These are phyloP conservation scores for Trichoderma gracile DNA, from an alignment of 2,329 filamentous ascomycete species.

Conservation along the genomic window DNA sequence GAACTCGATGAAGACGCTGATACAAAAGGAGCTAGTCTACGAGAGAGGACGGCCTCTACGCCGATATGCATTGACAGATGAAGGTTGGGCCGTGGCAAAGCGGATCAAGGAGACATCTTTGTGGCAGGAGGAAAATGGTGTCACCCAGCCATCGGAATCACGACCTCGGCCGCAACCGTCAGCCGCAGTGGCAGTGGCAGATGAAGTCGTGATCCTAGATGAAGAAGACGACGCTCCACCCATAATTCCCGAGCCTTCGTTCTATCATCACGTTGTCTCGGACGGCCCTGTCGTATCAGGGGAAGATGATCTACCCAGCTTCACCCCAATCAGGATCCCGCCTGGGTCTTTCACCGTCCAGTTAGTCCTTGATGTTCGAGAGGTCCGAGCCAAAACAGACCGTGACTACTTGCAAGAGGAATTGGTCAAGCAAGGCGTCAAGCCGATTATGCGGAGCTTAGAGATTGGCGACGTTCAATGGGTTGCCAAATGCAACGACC, in stretches of 20 bases:
- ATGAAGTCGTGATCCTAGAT: neutral
- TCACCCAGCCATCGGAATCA: constrained; percentile 14
- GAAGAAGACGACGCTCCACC: neutral
- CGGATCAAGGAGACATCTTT: constrained; percentile 59
- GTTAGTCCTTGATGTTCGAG: constrained; percentile 72
- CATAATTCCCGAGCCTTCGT: neutral
- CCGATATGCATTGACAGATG: constrained; percentile 71
- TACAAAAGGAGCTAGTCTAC: constrained; percentile 72
- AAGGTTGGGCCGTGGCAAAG: constrained; percentile 73
- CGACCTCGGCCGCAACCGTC: neutral
- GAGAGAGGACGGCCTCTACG: constrained; percentile 68
- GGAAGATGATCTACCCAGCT: constrained; percentile 44
- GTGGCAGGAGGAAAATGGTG: constrained; percentile 35
- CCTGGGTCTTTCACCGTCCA: constrained; percentile 70
- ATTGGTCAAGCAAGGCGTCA: constrained; percentile 65
- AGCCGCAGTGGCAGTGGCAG: neutral
- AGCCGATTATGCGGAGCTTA: constrained; percentile 66
- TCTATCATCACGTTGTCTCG: constrained; percentile 45
- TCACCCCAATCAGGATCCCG: constrained; percentile 61
- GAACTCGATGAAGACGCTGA: constrained; percentile 77
- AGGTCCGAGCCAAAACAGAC: constrained; percentile 71
- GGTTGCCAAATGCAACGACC: constrained; percentile 71
- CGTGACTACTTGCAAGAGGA: constrained; percentile 76
- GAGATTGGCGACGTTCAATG: constrained; percentile 76
- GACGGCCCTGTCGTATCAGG: constrained; percentile 39